Conservation (phyloP, 2,329 filamentous ascomycete species). For the Thelonectria rubi region DNA sequence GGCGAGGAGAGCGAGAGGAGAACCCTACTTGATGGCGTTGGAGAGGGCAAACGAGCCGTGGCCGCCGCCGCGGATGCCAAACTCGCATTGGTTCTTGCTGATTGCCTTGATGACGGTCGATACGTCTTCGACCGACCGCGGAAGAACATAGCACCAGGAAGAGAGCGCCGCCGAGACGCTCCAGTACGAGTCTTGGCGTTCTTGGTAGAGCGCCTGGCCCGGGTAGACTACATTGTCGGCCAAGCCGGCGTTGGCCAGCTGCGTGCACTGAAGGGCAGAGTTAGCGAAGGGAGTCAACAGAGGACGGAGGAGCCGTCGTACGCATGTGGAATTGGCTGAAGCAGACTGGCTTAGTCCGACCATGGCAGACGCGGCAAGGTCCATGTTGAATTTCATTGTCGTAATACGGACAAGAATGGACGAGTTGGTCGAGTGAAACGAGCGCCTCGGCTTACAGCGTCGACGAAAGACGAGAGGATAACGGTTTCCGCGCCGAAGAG, state of each 20-base stretch:
- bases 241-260: slow-evolving; percentile 38
- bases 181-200: slow-evolving; percentile 49
- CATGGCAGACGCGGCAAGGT: slow-evolving; percentile 1
- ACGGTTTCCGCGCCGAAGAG: background rate
- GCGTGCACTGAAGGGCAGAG: slow-evolving; percentile 38
- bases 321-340: slow-evolving; percentile 10
- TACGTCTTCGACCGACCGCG: slow-evolving; percentile 48
- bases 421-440: background rate
- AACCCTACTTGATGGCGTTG: slow-evolving; percentile 48
- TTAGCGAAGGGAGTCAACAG: slow-evolving; percentile 11
- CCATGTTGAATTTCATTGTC: slow-evolving; percentile 9
- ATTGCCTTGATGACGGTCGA: slow-evolving; percentile 48
- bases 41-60: slow-evolving; percentile 46
- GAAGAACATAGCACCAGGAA: slow-evolving; percentile 50
- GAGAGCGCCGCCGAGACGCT: slow-evolving; percentile 48
- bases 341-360: background rate
- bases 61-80: slow-evolving; percentile 52
- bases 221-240: slow-evolving; percentile 44
- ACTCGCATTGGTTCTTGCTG: slow-evolving; percentile 43
- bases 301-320: background rate
- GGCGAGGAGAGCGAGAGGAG: no score
- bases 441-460: background rate
- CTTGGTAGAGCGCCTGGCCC: slow-evolving; percentile 39
- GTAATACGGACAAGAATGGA: background rate
- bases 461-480: background rate